phyloP scores from a whole-genome alignment of 306 rosid species.

The Ormosia emarginata region DNA sequence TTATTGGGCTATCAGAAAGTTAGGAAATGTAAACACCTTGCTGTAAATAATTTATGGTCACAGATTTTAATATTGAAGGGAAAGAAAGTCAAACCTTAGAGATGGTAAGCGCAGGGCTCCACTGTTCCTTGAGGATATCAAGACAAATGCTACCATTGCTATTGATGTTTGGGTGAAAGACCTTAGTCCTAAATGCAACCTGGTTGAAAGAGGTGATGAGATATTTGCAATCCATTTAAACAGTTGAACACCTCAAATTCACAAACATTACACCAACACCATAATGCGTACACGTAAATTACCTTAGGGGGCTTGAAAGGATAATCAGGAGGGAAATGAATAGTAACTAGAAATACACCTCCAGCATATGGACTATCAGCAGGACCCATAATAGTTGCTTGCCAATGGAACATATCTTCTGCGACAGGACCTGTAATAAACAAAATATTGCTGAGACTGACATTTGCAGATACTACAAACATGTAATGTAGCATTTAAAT shows the following conservation, averaged over 20 bases:
- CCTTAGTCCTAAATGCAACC: constrained; percentile 84
- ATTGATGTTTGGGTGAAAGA: constrained; percentile 68
- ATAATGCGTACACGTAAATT: background rate
- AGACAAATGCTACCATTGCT: constrained; percentile 81
- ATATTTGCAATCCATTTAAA: background rate
- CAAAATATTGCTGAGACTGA: background rate
- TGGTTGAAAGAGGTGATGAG: background rate
- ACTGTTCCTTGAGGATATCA: constrained; percentile 71
- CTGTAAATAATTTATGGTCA: background rate
- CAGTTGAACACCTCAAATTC: background rate
- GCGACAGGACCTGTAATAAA: constrained; percentile 60
- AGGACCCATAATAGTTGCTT: constrained; percentile 76
- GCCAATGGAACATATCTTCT: constrained; percentile 80
- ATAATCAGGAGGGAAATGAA: constrained; percentile 68
- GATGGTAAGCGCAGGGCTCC: constrained; percentile 78
- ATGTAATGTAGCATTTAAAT: background rate
- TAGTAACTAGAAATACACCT: constrained; percentile 67
- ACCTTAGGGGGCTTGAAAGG: constrained; percentile 87
- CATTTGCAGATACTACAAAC: background rate
- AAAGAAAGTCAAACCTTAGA: constrained; percentile 44
- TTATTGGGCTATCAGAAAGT: background rate
- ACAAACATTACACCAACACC: background rate
- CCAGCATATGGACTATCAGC: constrained; percentile 73
- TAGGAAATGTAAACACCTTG: background rate
- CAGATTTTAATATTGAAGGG: background rate